Evolutionary conservation across 2,329 filamentous ascomycete species (phyloP), one percentile per base, ranked within the genome.

Genomic region (Pseudodiploospora longispora): DNA sequence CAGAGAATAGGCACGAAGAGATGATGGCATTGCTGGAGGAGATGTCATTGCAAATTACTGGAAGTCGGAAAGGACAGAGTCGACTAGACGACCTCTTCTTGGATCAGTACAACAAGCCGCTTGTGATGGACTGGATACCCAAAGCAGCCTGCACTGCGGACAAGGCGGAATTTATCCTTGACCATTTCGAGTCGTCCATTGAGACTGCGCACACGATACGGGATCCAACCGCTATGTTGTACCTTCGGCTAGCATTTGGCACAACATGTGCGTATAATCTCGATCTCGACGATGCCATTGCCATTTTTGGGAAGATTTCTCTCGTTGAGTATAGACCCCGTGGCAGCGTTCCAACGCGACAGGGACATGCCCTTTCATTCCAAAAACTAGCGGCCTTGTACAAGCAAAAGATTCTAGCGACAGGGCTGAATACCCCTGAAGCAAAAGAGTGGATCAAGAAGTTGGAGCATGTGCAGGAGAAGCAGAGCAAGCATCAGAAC

Each of bases 91-190:
- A 64, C 33, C 60, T 69, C 31, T 43, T 69, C 6, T 49, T 69
- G 0, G 57, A 59, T 10, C 60, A 65, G 27, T 56, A 57, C 40
- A 64, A 57, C 43, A 61, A 56, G 27, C 55, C 49, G 6, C 50
- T 61, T 4, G 57, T 66, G 2, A 52, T 64, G 29, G 65, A 69
- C 42, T 68, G 64, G 64, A 60, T 69, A 5, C 66, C 66, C 9
- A 63, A 61, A n/a, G 65, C 67, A 1, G 65, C 63, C 0, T 59
- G 61, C 40, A 66, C 64, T 33, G 57, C 57, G 0, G 54, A 55
- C 3, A 55, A 61, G 45, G 56, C 57, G 1, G 55, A 54, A 0
- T 57, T 62, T 6, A 48, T 66, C 9, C 47, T 61, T 1, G 52
- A 60, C 1, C 53, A 56, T 1, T 55, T 67, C 4, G 52, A 59